Percentiles rank a stretch among this genome's conserved stretches.
These are phyloP conservation scores for Gentiana dahurica DNA, from an alignment of 257 asterid genomes.

Conservation along the genomic window DNA sequence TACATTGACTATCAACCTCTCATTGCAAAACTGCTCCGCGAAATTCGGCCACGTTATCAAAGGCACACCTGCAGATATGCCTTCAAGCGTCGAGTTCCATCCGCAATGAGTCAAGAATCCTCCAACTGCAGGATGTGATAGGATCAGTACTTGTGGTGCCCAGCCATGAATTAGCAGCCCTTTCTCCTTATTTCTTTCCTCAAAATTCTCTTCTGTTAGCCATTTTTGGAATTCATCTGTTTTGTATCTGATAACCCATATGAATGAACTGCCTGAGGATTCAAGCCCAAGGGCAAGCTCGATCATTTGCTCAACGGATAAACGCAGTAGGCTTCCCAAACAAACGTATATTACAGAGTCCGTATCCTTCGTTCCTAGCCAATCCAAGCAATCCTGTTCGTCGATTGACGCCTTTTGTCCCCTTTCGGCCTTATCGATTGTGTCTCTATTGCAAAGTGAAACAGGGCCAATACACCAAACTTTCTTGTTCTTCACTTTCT, in stretches of 20 bases:
- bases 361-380: slow-evolving; percentile 25
- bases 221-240: slow-evolving; percentile 23
- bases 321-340: slow-evolving; percentile 40
- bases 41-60: slow-evolving; percentile 54
- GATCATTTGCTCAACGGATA: slow-evolving; percentile 18
- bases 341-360: slow-evolving; percentile 34
- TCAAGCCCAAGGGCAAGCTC: slow-evolving; percentile 42
- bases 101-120: slow-evolving; percentile 62
- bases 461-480: slow-evolving; percentile 49
- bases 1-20: slow-evolving; percentile 34
- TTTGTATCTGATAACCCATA: slow-evolving; percentile 26
- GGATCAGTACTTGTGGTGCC: slow-evolving; percentile 49
- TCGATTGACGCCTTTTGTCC: slow-evolving; percentile 20
- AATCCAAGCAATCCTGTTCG: slow-evolving; percentile 16
- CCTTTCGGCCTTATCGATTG: slow-evolving; percentile 28
- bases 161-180: slow-evolving; percentile 35
- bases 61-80: slow-evolving; percentile 36
- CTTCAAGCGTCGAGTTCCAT: slow-evolving; percentile 62
- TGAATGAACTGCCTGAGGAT: slow-evolving; percentile 26
- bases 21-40: slow-evolving; percentile 58
- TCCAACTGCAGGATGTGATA: slow-evolving; percentile 38
- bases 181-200: slow-evolving; percentile 26
- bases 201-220: slow-evolving; percentile 25
- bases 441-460: slow-evolving; percentile 26
- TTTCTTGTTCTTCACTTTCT: slow-evolving; percentile 8